phyloP scores from a whole-genome alignment of 1,139 yeast species.

The Saccharomyces hybrid region DNA sequence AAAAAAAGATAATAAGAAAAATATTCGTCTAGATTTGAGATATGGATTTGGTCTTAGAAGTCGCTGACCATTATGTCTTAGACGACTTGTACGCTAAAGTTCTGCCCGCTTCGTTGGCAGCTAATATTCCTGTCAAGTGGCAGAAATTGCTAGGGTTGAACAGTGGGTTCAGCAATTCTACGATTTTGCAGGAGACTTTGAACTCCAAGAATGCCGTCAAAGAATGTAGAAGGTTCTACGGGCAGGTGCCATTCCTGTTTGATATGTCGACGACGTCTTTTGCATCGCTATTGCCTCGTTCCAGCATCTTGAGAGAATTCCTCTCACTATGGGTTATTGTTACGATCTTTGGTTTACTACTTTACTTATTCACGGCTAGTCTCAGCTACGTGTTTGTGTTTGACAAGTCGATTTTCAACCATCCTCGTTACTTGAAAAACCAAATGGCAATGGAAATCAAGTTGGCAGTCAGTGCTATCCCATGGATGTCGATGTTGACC shows the following conservation, averaged over 20 bases:
- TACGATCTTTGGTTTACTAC: constrained; percentile 73
- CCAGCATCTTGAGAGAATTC: constrained; percentile 63
- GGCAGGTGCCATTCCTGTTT: constrained; percentile 42
- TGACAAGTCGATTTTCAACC: constrained; percentile 85
- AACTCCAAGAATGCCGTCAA: constrained; percentile 18
- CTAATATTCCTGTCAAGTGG: constrained; percentile 33
- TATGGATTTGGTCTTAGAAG: constrained; percentile 89
- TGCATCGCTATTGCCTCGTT: constrained; percentile 60
- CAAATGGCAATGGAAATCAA: constrained; percentile 78
- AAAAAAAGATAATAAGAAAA: background rate
- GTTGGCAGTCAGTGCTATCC: constrained; percentile 75
- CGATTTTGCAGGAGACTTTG: constrained; percentile 18
- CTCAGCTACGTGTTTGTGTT: constrained; percentile 69
- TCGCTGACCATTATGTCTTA: constrained; percentile 59
- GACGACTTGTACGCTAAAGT: constrained; percentile 63
- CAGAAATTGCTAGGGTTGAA: constrained; percentile 27
- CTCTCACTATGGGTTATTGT: constrained; percentile 64
- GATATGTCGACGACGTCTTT: constrained; percentile 47
- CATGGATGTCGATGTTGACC: constrained; percentile 78
- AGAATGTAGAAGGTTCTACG: constrained; percentile 36
- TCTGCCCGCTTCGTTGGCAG: constrained; percentile 43
- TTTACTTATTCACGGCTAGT: constrained; percentile 71
- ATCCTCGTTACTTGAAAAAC: constrained; percentile 90
- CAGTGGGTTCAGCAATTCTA: constrained; percentile 14
- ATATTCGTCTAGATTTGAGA: constrained; percentile 1